phyloP scores from a whole-genome alignment of 192 early-diverging fungal genomes.

The Lobosporangium transversale region DNA sequence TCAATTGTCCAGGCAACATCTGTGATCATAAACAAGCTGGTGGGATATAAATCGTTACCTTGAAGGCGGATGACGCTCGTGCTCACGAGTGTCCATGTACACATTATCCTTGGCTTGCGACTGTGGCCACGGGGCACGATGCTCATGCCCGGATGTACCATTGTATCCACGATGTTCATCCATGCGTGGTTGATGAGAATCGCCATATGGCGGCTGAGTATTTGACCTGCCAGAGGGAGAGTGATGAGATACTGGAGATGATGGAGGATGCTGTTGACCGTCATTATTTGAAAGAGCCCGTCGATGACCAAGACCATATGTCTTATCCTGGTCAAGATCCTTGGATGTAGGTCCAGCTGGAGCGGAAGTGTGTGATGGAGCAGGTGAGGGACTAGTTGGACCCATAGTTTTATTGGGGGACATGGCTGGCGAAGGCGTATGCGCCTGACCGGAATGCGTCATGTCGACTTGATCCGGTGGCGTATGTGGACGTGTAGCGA shows the following conservation, averaged over 20 bases:
- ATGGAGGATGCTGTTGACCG: background rate
- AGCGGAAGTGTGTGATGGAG: slow-evolving; percentile 1
- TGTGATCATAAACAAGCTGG: background rate
- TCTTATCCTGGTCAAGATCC: slow-evolving; percentile 2
- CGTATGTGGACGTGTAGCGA: background rate
- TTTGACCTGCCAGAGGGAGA: too few relatives aligned
- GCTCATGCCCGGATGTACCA: background rate
- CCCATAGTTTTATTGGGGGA: background rate
- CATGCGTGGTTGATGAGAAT: too few relatives aligned
- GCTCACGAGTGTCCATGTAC: slow-evolving; percentile 6
- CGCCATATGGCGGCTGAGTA: too few relatives aligned
- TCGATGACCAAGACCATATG: background rate
- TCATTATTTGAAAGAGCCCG: slow-evolving; percentile 1
- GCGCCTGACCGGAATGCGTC: slow-evolving; percentile 6
- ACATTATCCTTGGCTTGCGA: slow-evolving; percentile 9
- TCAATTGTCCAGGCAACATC: background rate
- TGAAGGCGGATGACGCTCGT: slow-evolving; percentile 14
- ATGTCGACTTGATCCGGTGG: slow-evolving; percentile 9
- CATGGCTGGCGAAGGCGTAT: slow-evolving; percentile 12
- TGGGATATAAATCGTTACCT: slow-evolving; percentile 10
- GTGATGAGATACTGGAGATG: slow-evolving; percentile 4
- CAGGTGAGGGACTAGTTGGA: slow-evolving; percentile 4
- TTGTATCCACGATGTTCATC: too few relatives aligned
- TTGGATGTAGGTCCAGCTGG: background rate
- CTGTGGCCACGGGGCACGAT: background rate